Base-by-base conservation (phyloP, 495 filamentous ascomycete species). In the Aspergillus egyptiacus region DNA sequence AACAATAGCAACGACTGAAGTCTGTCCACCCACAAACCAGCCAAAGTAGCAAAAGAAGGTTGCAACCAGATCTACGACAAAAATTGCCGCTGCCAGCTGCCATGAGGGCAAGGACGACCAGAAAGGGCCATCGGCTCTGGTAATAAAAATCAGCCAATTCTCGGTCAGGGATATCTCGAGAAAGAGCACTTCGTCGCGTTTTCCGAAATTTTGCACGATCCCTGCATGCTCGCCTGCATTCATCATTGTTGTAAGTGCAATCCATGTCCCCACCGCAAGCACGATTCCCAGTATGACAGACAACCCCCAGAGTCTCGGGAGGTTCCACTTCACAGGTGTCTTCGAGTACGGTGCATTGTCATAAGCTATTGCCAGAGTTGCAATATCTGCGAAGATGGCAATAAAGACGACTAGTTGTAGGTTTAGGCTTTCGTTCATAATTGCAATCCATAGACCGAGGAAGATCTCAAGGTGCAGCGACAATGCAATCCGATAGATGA, bases 141-240 rank as follows among this genome's bases (percentile, higher is more conserved):
- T 95, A 67, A 95, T 90, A 74, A 96, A 91, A 71, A 96, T 96
- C 36, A 95, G 79, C 89, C 90, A 95, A 70, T 93, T 96, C 74
- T 95, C 87, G 45, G 90, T 87, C 48, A 95, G 79, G 10, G 86
- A 85, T 66, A 96, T 89, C 66, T 96, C 78, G 40, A 96, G 81
- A 76, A 96, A 95, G 53, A 96, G 64, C 32, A 96, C 82, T 51
- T 81, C 78, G 61, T 95, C 86, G 35, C 84, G 78, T 58, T 83
- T 79, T 73, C 90, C 90, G 55, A 82, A 85, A 68, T 90, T 87
- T 74, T 94, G 85, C 48, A 89, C 82, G 55, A 95, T 87, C 76
- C 89, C 89, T 57, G 82, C 86, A 51, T 83, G 63, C 50, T 78
- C 63, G 30, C 80, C 79, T 43, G 72, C 72, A 50, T 77, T 75